Conservation (phyloP, 2,329 filamentous ascomycete genomes). For the Hymenoscyphus repandus region DNA sequence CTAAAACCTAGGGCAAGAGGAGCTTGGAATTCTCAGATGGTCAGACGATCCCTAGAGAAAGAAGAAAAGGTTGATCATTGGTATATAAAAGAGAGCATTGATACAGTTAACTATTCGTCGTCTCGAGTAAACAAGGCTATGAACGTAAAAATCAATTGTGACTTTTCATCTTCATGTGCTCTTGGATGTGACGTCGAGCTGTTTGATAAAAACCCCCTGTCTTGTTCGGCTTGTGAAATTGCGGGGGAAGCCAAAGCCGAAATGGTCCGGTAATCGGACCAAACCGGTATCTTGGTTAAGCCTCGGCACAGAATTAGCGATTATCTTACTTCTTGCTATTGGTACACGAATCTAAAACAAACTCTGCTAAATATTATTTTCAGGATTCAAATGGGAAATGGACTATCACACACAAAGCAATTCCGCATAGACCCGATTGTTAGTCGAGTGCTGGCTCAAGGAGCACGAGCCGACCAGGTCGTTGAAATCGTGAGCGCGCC, state of each 20-base stretch:
- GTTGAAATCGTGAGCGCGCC: too few species aligned
- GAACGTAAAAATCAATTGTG: background rate
- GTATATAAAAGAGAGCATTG: too few species aligned
- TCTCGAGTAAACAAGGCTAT: background rate
- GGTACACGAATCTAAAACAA: too few species aligned
- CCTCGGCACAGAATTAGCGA: background rate
- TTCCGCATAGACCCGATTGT: too few species aligned
- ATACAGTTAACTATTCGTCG: too few species aligned
- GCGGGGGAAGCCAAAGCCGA: background rate
- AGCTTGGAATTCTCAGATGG: background rate
- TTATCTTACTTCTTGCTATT: too few species aligned
- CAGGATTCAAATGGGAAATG: too few species aligned
- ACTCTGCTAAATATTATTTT: too few species aligned
- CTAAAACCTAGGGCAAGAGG: background rate
- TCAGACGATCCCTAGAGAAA: background rate
- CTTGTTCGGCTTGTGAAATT: conserved; percentile 4
- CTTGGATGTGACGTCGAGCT: background rate
- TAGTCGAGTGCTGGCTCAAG: too few species aligned
- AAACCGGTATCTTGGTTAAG: background rate
- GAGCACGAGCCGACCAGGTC: too few species aligned
- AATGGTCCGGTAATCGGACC: background rate
- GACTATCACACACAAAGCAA: background rate
- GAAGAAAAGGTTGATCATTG: background rate
- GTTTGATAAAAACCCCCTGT: too few species aligned
- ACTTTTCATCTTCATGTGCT: background rate